Evolutionary conservation across 805 yeast species (phyloP).

Genomic region (Nematodospora valgi): DNA sequence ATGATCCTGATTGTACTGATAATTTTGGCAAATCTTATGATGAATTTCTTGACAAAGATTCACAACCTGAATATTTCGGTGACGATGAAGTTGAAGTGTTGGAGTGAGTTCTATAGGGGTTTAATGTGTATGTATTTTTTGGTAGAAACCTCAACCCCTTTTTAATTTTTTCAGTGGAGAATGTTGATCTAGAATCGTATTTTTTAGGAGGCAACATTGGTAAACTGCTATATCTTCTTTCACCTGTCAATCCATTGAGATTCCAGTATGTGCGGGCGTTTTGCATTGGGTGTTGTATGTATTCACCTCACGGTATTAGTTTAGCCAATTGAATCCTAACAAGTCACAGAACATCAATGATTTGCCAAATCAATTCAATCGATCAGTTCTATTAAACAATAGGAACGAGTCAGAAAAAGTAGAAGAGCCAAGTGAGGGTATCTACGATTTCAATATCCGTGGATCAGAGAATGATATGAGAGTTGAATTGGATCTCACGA

Average conservation of each 20-base stretch:
- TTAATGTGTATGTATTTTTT: no score
- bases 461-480: neutral
- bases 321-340: neutral
- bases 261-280: slow-evolving; percentile 58
- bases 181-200: no score
- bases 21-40: slow-evolving; percentile 36
- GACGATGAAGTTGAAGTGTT: slow-evolving; percentile 3
- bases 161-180: no score
- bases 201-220: neutral
- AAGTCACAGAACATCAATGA: slow-evolving; percentile 18
- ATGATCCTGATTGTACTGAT: slow-evolving; percentile 29
- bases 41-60: slow-evolving; percentile 24
- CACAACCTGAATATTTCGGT: slow-evolving; percentile 20
- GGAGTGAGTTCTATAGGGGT: neutral
- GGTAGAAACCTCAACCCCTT: no score
- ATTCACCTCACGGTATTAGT: neutral
- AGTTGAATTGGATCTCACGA: slow-evolving; percentile 4
- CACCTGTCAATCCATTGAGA: neutral
- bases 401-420: slow-evolving; percentile 9
- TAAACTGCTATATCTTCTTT: neutral
- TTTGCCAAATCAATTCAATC: slow-evolving; percentile 25
- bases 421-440: slow-evolving; percentile 12
- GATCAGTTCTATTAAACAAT: slow-evolving; percentile 16
- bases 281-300: slow-evolving; percentile 46
- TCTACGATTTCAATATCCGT: slow-evolving; percentile 4